Evolutionary conservation across 1,139 yeast genomes (phyloP).

Genomic region (Candida glucosophila): DNA sequence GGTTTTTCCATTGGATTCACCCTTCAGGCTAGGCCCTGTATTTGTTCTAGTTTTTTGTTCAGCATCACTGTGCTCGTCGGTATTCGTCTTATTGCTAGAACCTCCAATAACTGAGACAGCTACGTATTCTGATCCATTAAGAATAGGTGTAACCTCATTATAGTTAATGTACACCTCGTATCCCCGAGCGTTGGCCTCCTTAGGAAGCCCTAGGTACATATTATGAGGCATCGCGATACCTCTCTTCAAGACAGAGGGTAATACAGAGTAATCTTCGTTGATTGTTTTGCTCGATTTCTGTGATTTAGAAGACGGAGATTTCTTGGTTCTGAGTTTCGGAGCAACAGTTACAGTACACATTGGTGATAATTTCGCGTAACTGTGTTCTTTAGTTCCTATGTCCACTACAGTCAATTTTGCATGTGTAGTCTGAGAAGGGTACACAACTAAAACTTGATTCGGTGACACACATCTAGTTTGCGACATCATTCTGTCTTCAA

Average conservation of each 20-base stretch:
- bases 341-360: slow-evolving; percentile 78
- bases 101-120: slow-evolving; percentile 53
- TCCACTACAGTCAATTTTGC: slow-evolving; percentile 60
- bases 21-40: too few relatives aligned
- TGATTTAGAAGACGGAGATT: slow-evolving; percentile 14
- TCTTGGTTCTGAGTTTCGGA: slow-evolving; percentile 52
- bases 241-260: slow-evolving; percentile 38
- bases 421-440: slow-evolving; percentile 56
- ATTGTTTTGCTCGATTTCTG: slow-evolving; percentile 23
- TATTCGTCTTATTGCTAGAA: slow-evolving; percentile 26
- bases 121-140: slow-evolving; percentile 41
- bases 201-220: slow-evolving; percentile 16
- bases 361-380: slow-evolving; percentile 56
- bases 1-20: slow-evolving; percentile 2
- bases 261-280: slow-evolving; percentile 17
- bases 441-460: slow-evolving; percentile 58
- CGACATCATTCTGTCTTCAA: slow-evolving; percentile 67
- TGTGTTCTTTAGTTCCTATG: slow-evolving; percentile 41
- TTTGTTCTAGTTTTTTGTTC: slow-evolving; percentile 3
- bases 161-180: slow-evolving; percentile 40
- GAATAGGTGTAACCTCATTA: slow-evolving; percentile 19
- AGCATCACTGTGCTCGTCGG: slow-evolving; percentile 2
- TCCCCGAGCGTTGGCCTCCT: slow-evolving; percentile 11
- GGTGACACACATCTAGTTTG: slow-evolving; percentile 73
- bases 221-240: slow-evolving; percentile 51